phyloP scores from a whole-genome alignment of 495 filamentous ascomycete genomes.

The Annulohypoxylon bovei region DNA sequence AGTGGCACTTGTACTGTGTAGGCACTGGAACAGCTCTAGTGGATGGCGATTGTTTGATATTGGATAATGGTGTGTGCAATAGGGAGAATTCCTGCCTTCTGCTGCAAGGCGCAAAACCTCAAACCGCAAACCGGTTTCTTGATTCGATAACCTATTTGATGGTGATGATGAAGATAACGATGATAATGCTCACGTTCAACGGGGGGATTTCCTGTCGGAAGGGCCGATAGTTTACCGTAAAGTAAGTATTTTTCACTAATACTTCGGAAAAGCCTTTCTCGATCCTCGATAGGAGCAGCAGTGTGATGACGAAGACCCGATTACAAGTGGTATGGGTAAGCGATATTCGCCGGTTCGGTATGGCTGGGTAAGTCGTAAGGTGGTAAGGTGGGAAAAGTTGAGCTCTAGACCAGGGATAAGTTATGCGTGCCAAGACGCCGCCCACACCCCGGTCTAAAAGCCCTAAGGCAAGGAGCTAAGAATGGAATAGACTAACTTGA shows the following conservation, averaged over 20 bases:
- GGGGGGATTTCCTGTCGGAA: background rate
- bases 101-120: constrained; percentile 34
- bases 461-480: constrained; percentile 41
- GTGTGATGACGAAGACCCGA: constrained; percentile 37
- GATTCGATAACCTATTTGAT: constrained; percentile 11
- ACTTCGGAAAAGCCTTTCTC: constrained; percentile 12
- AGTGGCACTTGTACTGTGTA: constrained; percentile 11
- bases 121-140: constrained; percentile 15
- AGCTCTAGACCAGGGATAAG: constrained; percentile 38
- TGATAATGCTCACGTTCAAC: background rate
- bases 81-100: constrained; percentile 29
- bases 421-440: constrained; percentile 31
- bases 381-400: constrained; percentile 9
- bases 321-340: constrained; percentile 27
- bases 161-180: background rate
- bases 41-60: constrained; percentile 27
- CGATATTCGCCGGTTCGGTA: constrained; percentile 26
- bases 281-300: constrained; percentile 27
- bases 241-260: constrained; percentile 3
- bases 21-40: constrained; percentile 31
- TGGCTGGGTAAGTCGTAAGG: constrained; percentile 18
- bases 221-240: background rate
- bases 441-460: constrained; percentile 25
- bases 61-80: constrained; percentile 28
- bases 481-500: constrained; percentile 30